These are phyloP conservation scores for Coemansia asiatica DNA, from an alignment of 192 early-diverging fungal genomes.

Conservation along the genomic window DNA sequence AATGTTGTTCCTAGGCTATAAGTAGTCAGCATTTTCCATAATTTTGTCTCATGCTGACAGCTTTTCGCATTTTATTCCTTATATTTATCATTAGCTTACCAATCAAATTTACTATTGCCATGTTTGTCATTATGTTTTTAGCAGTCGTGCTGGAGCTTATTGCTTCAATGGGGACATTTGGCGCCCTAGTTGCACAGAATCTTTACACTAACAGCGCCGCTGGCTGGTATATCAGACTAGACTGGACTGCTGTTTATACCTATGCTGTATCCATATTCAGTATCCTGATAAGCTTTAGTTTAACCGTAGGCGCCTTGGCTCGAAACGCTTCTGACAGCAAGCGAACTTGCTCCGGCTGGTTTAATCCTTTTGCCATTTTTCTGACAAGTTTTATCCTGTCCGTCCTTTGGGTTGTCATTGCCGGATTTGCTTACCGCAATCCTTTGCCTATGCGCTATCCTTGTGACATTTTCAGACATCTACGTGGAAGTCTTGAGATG, in stretches of 20 bases:
- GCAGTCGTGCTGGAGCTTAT: conserved; percentile 40
- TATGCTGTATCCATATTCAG: conserved; percentile 40
- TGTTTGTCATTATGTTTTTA: conserved; percentile 37
- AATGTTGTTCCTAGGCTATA: too few relatives aligned
- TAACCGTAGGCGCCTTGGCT: conserved; percentile 32
- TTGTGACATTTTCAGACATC: conserved; percentile 41
- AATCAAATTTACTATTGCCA: not conserved
- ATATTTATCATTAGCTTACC: not conserved
- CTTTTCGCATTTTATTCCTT: not conserved
- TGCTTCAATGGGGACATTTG: conserved; percentile 49
- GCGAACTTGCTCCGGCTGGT: conserved; percentile 20
- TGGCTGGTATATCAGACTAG: conserved; percentile 42
- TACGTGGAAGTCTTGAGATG: conserved; percentile 32
- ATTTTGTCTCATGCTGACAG: not conserved
- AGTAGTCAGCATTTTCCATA: not conserved
- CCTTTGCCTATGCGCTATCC: conserved; percentile 48
- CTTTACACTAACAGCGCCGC: conserved; percentile 49
- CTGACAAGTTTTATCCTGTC: conserved; percentile 34
- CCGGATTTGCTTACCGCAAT: conserved; percentile 44
- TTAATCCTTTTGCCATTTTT: conserved; percentile 33
- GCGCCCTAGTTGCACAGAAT: conserved; percentile 41
- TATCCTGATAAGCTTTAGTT: conserved; percentile 20
- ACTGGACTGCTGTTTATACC: conserved; percentile 48
- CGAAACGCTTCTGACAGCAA: conserved; percentile 15
- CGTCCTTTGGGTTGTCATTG: conserved; percentile 44